Evolutionary conservation across 2,329 filamentous ascomycete species (phyloP), one percentile per base, ranked within the genome.

Genomic region (Pseudogymnoascus sp.): DNA sequence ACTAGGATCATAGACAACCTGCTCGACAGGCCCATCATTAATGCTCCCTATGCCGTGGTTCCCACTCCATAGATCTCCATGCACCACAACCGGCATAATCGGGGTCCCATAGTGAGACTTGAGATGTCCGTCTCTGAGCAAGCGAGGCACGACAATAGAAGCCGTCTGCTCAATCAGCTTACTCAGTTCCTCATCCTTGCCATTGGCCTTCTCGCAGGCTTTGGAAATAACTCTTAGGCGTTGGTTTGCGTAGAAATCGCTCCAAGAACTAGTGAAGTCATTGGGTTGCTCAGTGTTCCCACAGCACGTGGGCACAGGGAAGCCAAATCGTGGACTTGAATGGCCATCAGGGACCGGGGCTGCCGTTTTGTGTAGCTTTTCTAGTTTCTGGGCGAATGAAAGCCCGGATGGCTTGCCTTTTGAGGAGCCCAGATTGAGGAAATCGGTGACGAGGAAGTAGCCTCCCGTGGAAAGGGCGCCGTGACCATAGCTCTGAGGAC

Each of bases 41-140:
- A 96, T 87, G 44, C 78, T 79, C 0, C 89, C 92, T 3, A 78
- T 75, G 10, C 85, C 84, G 60, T 89, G 85, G 74, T 97, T 97
- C 0, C 93, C 93, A 67, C 86, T 89, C 93, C 93, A 97, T n/a
- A 97, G 75, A 76, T 97, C 92, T 0, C 93, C 93, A 71, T 97
- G 93, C 0, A 96, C 80, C 5, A 96, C 83, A 0, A 94, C 92
- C 0, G 92, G 91, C n/a, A 73, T 78, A 25, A 94, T 80, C 0
- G 80, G 82, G 59, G 83, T 77, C 3, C 82, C 81, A 1, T 71
- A 67, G 42, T 60, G 31, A 6, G 31, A 37, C 5, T 60, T 40
- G 10, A 95, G 74, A 71, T 86, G 84, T 0, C 77, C 80, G 61
- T 90, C 85, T 0, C 87, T 85, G 11, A 97, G 77, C n/a, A 97